Evolutionary conservation across 345 rosid species (phyloP).

Genomic region (Heritiera fomes): DNA sequence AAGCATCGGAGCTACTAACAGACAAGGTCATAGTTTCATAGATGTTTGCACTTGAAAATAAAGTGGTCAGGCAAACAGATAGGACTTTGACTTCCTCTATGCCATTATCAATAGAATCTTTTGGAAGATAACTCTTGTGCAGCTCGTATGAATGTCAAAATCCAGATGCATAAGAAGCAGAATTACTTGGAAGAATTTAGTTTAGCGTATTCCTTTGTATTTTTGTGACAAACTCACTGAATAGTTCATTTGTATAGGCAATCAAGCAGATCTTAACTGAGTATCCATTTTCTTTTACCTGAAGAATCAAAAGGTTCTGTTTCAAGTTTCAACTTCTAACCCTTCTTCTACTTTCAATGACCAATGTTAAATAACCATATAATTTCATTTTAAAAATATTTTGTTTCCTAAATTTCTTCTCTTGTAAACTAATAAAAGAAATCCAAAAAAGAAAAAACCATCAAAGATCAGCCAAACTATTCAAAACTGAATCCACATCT

Average conservation of each 20-base stretch:
- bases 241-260: background rate
- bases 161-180: background rate
- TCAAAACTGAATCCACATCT: conserved; percentile 59
- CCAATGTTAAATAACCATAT: background rate
- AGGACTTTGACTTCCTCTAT: background rate
- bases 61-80: too few species aligned
- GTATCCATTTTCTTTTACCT: background rate
- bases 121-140: background rate
- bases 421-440: conserved; percentile 6
- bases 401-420: background rate
- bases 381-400: background rate
- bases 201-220: background rate
- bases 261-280: background rate
- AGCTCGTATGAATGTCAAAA: background rate
- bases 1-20: too few species aligned
- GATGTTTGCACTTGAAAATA: too few species aligned
- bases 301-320: background rate
- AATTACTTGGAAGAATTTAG: too few species aligned
- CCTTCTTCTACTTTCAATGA: too few species aligned
- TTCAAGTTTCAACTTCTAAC: background rate
- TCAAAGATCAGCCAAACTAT: conserved; percentile 39
- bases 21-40: too few species aligned
- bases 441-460: conserved; percentile 1
- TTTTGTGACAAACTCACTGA: background rate
- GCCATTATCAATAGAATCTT: background rate